A percentile compares a stretch with the other conserved stretches of the same genome.
Conservation (phyloP, 2,329 filamentous ascomycete genomes). For the Pleochaeta shiraiana region DNA sequence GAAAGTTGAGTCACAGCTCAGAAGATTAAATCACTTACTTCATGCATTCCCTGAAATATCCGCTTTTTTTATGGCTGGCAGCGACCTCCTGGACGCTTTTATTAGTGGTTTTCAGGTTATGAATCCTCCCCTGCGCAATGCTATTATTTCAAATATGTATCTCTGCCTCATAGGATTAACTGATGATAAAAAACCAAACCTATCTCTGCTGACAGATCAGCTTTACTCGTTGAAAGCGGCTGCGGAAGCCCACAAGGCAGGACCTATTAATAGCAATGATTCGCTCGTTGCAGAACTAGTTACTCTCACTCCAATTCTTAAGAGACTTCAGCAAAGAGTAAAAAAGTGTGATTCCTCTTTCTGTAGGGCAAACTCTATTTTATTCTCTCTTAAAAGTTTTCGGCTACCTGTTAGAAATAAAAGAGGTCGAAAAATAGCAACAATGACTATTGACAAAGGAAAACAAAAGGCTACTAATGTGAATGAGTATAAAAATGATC, state of each 20-base stretch:
- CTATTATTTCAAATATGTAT: conserved; percentile 52
- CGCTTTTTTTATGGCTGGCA: conserved; percentile 54
- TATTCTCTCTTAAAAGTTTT: conserved; percentile 37
- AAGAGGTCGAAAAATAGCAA: conserved; percentile 26
- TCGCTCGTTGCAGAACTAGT: conserved; percentile 67
- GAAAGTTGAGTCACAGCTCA: conserved; percentile 31
- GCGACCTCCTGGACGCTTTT: conserved; percentile 68
- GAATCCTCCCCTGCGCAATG: conserved; percentile 39
- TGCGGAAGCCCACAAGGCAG: conserved; percentile 39
- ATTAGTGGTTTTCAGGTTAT: conserved; percentile 40
- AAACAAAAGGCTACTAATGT: conserved; percentile 26
- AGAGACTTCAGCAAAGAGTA: conserved; percentile 33
- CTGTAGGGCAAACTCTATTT: conserved; percentile 34
- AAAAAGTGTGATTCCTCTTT: conserved; percentile 28
- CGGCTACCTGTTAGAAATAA: conserved; percentile 27
- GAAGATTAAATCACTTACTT: conserved; percentile 39
- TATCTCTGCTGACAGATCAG: conserved; percentile 59
- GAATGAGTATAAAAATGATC: conserved; percentile 17
- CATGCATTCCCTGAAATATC: conserved; percentile 34
- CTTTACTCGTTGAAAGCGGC: conserved; percentile 59
- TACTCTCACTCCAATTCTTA: conserved; percentile 55
- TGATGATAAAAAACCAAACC: conserved; percentile 41
- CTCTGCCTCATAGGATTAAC: conserved; percentile 51
- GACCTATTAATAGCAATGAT: conserved; percentile 34
- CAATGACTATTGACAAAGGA: conserved; percentile 40